phyloP scores from a whole-genome alignment of 352 stramenopile genomes.

The Phytophthora litchii region DNA sequence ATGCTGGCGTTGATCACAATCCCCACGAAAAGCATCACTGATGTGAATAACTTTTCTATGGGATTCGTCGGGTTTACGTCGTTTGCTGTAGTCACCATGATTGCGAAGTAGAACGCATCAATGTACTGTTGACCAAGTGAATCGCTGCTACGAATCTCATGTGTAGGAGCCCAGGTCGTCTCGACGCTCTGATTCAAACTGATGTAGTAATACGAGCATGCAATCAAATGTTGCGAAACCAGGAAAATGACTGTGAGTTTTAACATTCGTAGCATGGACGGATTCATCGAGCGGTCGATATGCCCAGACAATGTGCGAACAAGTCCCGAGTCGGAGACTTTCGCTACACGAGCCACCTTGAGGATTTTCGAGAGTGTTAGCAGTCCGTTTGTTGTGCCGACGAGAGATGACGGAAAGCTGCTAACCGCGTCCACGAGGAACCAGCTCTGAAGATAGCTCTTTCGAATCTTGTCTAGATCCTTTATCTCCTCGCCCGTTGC shows the following conservation, averaged over 20 bases:
- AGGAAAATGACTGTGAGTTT: constrained; percentile 73
- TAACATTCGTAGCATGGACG: constrained; percentile 70
- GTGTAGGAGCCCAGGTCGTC: constrained; percentile 51
- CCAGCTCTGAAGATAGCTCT: constrained; percentile 61
- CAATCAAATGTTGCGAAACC: constrained; percentile 78
- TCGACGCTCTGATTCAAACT: constrained; percentile 40
- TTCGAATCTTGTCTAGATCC: constrained; percentile 55
- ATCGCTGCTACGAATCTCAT: constrained; percentile 33
- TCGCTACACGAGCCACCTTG: constrained; percentile 62
- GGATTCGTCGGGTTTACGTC: constrained; percentile 60
- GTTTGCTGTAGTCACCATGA: constrained; percentile 72
- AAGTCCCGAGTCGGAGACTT: constrained; percentile 56
- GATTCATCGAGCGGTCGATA: constrained; percentile 73
- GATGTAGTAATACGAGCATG: constrained; percentile 74
- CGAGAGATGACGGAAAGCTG: constrained; percentile 55
- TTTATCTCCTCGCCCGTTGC: constrained; percentile 68
- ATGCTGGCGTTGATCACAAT: constrained; percentile 85
- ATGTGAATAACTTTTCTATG: constrained; percentile 66
- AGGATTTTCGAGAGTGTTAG: constrained; percentile 59
- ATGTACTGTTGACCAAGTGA: constrained; percentile 56
- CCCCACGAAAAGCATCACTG: constrained; percentile 74
- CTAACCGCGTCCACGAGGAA: constrained; percentile 60
- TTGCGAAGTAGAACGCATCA: constrained; percentile 65
- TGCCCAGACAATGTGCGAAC: constrained; percentile 53
- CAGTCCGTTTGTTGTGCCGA: constrained; percentile 34